Conservation (phyloP, 73 alveolate species). For the Stentor coeruleus region DNA sequence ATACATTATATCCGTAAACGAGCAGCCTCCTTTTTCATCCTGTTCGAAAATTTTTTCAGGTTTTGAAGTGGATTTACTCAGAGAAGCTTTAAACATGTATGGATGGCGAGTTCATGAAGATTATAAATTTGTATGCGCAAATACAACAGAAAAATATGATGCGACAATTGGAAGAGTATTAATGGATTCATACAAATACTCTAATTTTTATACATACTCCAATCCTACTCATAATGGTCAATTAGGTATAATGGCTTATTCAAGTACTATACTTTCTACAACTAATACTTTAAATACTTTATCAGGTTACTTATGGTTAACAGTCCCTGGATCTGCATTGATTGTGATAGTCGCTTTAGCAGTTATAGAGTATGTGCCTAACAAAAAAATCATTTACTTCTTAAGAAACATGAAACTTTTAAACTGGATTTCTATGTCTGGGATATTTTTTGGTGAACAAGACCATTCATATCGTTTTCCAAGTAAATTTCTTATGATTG, state of each 20-base stretch:
- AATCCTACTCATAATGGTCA: slow-evolving; percentile 14
- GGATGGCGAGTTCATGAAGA: background rate
- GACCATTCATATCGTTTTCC: background rate
- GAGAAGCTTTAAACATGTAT: background rate
- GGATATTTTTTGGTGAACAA: background rate
- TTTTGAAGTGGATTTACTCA: slow-evolving; percentile 4
- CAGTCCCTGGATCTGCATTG: background rate
- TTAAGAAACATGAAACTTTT: background rate
- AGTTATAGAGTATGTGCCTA: background rate
- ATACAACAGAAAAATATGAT: background rate
- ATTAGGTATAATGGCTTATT: background rate
- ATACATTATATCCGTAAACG: background rate
- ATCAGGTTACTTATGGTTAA: background rate
- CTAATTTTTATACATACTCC: background rate
- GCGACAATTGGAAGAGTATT: background rate
- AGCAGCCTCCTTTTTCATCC: background rate
- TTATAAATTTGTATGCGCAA: background rate
- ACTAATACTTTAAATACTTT: background rate
- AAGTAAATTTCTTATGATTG: background rate
- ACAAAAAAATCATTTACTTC: background rate
- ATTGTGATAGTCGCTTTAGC: background rate
- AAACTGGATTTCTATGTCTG: background rate
- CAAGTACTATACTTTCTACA: background rate
- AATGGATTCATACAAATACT: background rate
- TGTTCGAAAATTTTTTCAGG: background rate